Evolutionary conservation across 805 yeast genomes (phyloP).

Genomic region (Hermanozyma aechmeae): DNA sequence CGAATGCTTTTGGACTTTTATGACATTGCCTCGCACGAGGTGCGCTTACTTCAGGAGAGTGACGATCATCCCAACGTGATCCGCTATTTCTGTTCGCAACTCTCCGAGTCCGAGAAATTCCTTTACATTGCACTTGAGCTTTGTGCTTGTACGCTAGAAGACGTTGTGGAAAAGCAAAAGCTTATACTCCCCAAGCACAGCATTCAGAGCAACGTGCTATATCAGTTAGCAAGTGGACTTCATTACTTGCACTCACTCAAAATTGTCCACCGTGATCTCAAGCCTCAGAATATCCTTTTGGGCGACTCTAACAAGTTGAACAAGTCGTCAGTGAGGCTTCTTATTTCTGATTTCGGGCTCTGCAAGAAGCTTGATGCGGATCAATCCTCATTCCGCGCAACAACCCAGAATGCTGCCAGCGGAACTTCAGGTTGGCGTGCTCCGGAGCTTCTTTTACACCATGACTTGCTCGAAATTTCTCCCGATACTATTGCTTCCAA

Average conservation of each 20-base stretch:
- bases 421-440: conserved; percentile 99
- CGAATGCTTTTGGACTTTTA: conserved; percentile 88
- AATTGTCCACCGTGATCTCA: conserved; percentile 89
- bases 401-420: conserved; percentile 78
- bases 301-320: conserved; percentile 40
- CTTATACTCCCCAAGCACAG: conserved; percentile 20
- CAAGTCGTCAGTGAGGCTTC: conserved; percentile 38
- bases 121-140: conserved; percentile 88
- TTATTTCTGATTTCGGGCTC: conserved; percentile 93
- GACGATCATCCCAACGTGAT: conserved; percentile 96
- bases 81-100: conserved; percentile 88
- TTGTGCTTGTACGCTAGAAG: conserved; percentile 84
- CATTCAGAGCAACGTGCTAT: conserved; percentile 36
- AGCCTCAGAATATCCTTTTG: conserved; percentile 88
- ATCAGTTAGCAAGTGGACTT: conserved; percentile 77
- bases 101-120: conserved; percentile 62
- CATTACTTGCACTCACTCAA: conserved; percentile 81
- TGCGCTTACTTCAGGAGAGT: conserved; percentile 77
- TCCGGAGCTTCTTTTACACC: conserved; percentile 61
- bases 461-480: conserved; percentile 28
- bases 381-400: conserved; percentile 88
- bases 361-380: conserved; percentile 88
- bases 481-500: conserved; percentile 27
- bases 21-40: conserved; percentile 91
- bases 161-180: conserved; percentile 52